Conservation (phyloP, 768 basidiomycete genomes). For the Leccinum truebloodii region DNA sequence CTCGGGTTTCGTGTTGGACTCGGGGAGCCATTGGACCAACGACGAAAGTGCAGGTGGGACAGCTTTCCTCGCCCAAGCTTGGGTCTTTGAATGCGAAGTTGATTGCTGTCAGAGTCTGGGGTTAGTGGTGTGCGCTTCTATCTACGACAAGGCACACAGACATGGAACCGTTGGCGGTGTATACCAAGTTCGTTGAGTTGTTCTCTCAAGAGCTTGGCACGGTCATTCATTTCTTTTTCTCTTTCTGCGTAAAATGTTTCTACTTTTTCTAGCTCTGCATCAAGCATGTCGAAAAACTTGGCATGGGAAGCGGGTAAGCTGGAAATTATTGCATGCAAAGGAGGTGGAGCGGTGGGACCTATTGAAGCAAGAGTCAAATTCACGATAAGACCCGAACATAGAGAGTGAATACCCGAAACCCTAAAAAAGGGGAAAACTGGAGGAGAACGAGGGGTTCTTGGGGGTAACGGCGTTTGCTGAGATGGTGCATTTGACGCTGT, state of each 20-base stretch:
- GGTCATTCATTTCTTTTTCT: slow-evolving; percentile 59
- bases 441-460: slow-evolving; percentile 12
- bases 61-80: slow-evolving; percentile 10
- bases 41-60: slow-evolving; percentile 8
- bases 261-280: slow-evolving; percentile 80
- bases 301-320: slow-evolving; percentile 59
- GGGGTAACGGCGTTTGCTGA: slow-evolving; percentile 13
- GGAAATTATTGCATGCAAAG: slow-evolving; percentile 50
- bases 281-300: slow-evolving; percentile 74
- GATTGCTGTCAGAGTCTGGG: slow-evolving; percentile 12
- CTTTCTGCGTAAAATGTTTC: slow-evolving; percentile 77
- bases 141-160: slow-evolving; percentile 32
- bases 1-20: not conserved
- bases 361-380: not conserved
- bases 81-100: slow-evolving; percentile 1
- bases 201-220: slow-evolving; percentile 49
- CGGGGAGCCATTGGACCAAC: slow-evolving; percentile 1
- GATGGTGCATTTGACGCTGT: slow-evolving; percentile 16
- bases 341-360: slow-evolving; percentile 27
- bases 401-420: slow-evolving; percentile 13
- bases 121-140: not conserved
- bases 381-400: not conserved
- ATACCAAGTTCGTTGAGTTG: slow-evolving; percentile 76
- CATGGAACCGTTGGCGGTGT: slow-evolving; percentile 60
- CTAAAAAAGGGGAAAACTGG: slow-evolving; percentile 19